Evolutionary conservation across 2,329 filamentous ascomycete species (phyloP), one percentile per base, ranked within the genome.

Genomic region (Exserohilum turcica): DNA sequence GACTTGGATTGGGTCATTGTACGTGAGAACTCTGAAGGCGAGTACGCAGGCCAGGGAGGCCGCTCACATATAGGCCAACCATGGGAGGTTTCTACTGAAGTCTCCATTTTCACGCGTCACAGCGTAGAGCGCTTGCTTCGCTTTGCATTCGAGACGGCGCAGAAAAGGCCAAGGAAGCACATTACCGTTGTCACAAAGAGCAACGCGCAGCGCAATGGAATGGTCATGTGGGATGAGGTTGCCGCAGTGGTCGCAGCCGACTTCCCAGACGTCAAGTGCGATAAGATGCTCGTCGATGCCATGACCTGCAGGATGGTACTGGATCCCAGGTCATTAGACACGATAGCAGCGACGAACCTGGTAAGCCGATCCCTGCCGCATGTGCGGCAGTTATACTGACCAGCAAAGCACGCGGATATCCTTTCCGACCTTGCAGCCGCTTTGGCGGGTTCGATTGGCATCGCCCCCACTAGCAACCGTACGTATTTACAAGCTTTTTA

Each of bases 381-480:
- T 7, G 13, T 15, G 40, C 2, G 31, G 6, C 4, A 32, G 0
- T 18, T 48, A 59, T 5, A 61, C 43, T 24, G 15, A 5, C 3
- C 3, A 39, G 19, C 6, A 10, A 15, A 73, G 64, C 73, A 76
- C 39, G 86, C 86, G 3, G 87, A 90, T 60, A 89, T 90, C 43
- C 80, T 90, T 4, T 88, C 86, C 0, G 87, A 90, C 64, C 77
- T 90, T 16, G 88, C 87, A 5, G 87, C 88, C 12, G 86, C 86
- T 0, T 76, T 90, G 6, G 87, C 87, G 2, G 87, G 87, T 0
- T 86, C 83, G 2, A 90, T 90, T 55, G 87, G 88, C 7, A 89
- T 91, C 52, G 87, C 87, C 3, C 86, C 87, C 3, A 89, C 86
- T 0, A 85, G 82, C 36, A 90, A 90, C 61, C 78, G 55, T 57